Percentiles rank a stretch among this genome's conserved stretches.
phyloP scores from a whole-genome alignment of 768 basidiomycete species.

The Podaxis sp. region DNA sequence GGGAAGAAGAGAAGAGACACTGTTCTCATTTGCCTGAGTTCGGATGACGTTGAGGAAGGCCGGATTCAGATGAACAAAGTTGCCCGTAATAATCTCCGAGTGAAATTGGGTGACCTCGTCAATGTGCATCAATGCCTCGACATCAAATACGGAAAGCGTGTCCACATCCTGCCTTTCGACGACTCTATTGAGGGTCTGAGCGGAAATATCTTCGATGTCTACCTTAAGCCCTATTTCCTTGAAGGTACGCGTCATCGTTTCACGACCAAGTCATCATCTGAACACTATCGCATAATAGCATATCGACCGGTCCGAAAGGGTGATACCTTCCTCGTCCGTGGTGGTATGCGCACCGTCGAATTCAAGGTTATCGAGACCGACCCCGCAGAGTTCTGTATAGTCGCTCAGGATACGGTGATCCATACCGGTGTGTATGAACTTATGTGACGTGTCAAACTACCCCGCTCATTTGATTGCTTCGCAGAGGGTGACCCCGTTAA shows the following conservation, averaged over 20 bases:
- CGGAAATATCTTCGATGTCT: slow-evolving; percentile 98
- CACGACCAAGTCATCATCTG: background rate
- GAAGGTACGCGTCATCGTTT: slow-evolving; percentile 55
- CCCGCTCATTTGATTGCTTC: slow-evolving; percentile 10
- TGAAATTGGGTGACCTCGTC: slow-evolving; percentile 95
- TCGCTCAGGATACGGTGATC: slow-evolving; percentile 98
- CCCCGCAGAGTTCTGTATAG: slow-evolving; percentile 97
- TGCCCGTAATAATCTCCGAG: slow-evolving; percentile 97
- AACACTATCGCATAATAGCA: slow-evolving; percentile 33
- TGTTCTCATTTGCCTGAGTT: slow-evolving; percentile 93
- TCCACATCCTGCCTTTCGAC: slow-evolving; percentile 96
- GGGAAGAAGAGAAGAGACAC: slow-evolving; percentile 98
- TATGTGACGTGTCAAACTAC: background rate
- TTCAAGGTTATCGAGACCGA: slow-evolving; percentile 99
- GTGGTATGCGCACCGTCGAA: slow-evolving; percentile 97
- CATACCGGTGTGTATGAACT: slow-evolving; percentile 59
- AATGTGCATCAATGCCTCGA: slow-evolving; percentile 95
- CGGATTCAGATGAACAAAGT: slow-evolving; percentile 99
- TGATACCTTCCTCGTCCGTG: slow-evolving; percentile 98
- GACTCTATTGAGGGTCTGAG: slow-evolving; percentile 98
- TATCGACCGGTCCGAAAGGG: slow-evolving; percentile 96
- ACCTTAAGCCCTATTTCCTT: slow-evolving; percentile 98
- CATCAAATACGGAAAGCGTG: slow-evolving; percentile 98
- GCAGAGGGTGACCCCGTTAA: slow-evolving; percentile 97
- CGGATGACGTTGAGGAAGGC: slow-evolving; percentile 96